Base-by-base conservation (phyloP, 2,329 filamentous ascomycete species). In the Xylaria sp. region DNA sequence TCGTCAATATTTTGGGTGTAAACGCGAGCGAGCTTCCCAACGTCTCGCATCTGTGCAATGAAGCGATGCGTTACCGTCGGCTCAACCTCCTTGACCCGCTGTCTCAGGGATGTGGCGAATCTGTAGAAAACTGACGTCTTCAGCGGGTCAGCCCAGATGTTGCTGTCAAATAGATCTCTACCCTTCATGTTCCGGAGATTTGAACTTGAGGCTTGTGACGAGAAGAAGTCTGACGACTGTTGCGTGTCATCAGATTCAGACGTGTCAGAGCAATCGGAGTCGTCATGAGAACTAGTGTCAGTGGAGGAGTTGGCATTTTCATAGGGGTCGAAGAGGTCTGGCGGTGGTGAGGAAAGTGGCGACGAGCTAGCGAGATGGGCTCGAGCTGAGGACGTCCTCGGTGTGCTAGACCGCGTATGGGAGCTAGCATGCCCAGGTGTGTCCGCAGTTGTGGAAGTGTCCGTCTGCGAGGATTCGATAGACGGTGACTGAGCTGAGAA, bases 1-100 rank as follows among this genome's bases (percentile, higher is more conserved):
- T 89, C 88, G 72, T 93, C 90, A 71, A 93, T 93, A 71, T 93
- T 93, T 73, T 93, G 90, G 0, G 90, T 93, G 74, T 93, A 93
- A 74, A 90, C 92, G 46, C 90, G 83, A 38, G 92, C 89, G 5
- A 93, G 82, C 71, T 91, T 90, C 3, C 90, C 89, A 4, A 87
- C 85, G 75, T 92, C 89, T 53, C 89, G 85, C 5, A 93, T 82
- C 40, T 89, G 86, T 51, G 87, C 86, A 72, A 93, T 90, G 76
- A 93, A 92, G 64, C 86, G 87, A 79, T 93, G 90, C 1, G 89
- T 90, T 20, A 83, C 82, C 1, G 90, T 92, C 0, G 90, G 90
- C 61, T 85, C 80, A 10, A 91, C 88, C n/a, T 86, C 84, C 46
- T 82, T 84, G 17, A 91, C 87, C 64, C 88, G 90, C 71, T 91